Base-by-base conservation (phyloP, 495 filamentous ascomycete genomes). In the Trichoderma reesei region DNA sequence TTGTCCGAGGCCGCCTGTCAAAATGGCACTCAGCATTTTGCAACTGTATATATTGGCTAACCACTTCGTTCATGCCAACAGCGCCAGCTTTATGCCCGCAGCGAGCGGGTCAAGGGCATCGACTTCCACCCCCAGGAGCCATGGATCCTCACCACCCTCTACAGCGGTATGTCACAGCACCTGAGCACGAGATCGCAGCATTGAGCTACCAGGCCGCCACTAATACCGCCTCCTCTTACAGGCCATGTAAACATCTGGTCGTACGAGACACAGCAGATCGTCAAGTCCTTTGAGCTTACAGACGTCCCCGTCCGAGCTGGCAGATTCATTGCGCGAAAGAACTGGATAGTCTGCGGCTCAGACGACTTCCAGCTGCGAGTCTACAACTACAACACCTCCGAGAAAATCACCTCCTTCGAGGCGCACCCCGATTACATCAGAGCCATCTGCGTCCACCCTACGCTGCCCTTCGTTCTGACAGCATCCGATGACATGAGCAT, bases 161-260 rank as follows among this genome's bases (percentile, higher is more conserved):
- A 96, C 75, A 96, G 90, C 80, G 95, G 89, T 91, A 83, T 70
- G 83, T 72, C 38, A 16, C 51, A 56, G 51, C 51, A 56, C 16
- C 7, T 18, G 16, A 20, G 20, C n/a, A 5, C 34, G 54, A 37
- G 54, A 36, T 10, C 8, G 18, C 56, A 39, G n/a, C 36, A 5
- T 18, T 26, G 33, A 20, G 26, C 26, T 26, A 9, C 41, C 62
- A 18, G 42, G 60, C 42, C 37, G 46, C 37, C 13, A 13, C 41
- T 20, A 13, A 61, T 63, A 61, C 63, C 26, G 11, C n/a, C 16
- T 69, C 20, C 41, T 46, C 59, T 56, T 34, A 60, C 64, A 91
- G 87, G 93, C 77, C 94, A 98, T 82, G 95, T 96, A 72, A 93
- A 98, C 80, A 97, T 99, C 72, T 99, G 94, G 95, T 97, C 92